Percentiles rank a stretch among this genome's conserved stretches.
Conservation (phyloP, 768 basidiomycete genomes). For the Roridomyces roridus region DNA sequence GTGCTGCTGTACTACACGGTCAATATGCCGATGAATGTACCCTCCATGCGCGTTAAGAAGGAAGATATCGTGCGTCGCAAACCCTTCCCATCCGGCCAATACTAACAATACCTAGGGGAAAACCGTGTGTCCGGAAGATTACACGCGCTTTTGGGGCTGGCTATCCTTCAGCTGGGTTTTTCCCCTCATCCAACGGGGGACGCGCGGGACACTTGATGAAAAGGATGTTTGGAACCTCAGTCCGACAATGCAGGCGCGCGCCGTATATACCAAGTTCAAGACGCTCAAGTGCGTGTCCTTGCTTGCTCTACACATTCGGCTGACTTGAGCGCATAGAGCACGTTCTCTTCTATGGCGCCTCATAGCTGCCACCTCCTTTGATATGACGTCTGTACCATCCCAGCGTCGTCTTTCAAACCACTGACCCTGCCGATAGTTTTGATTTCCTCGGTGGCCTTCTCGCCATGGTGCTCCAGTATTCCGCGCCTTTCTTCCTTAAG, state of each 20-base stretch:
- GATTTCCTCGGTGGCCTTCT: background rate
- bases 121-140: slow-evolving; percentile 65
- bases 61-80: no score
- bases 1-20: no score
- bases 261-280: slow-evolving; percentile 60
- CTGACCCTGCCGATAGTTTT: background rate
- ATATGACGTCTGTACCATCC: background rate
- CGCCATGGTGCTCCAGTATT: background rate
- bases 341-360: background rate
- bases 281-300: background rate
- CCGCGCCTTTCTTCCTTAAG: slow-evolving; percentile 9
- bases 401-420: background rate
- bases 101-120: no score
- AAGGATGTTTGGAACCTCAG: slow-evolving; percentile 75
- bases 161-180: slow-evolving; percentile 73
- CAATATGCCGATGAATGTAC: no score
- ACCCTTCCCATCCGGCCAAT: no score
- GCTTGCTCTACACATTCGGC: background rate
- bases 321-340: background rate
- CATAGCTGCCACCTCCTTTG: background rate
- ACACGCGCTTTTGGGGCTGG: slow-evolving; percentile 75
- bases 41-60: no score
- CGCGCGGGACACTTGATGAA: slow-evolving; percentile 64
- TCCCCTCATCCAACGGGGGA: slow-evolving; percentile 62
- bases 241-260: slow-evolving; percentile 68